A percentile compares a stretch with the other conserved stretches of the same genome.
Conservation (phyloP, 2,329 filamentous ascomycete genomes). For the Fusarium fracticaudum region DNA sequence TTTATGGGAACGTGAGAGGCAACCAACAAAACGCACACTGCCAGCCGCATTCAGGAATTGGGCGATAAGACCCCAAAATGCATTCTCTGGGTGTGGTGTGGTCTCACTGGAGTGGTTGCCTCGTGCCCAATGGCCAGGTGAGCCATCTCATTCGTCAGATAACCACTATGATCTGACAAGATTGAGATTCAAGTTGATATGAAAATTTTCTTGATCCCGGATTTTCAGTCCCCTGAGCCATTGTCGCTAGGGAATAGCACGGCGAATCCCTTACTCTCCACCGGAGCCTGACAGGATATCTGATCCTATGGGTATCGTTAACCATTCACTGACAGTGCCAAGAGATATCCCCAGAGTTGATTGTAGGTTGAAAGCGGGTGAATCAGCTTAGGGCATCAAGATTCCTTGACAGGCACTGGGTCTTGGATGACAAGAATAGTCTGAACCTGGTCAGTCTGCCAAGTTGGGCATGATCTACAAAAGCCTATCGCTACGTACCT, state of each 20-base stretch:
- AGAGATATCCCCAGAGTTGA: constrained; percentile 44
- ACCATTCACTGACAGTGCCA: constrained; percentile 34
- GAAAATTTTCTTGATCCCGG: constrained; percentile 15
- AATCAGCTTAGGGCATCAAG: constrained; percentile 28
- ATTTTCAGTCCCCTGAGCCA: constrained; percentile 15
- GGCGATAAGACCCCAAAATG: constrained; percentile 12
- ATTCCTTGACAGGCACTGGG: constrained; percentile 12
- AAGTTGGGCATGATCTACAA: constrained; percentile 41
- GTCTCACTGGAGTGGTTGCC: constrained; percentile 13
- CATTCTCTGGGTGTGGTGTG: constrained; percentile 21
- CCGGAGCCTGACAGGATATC: constrained; percentile 14
- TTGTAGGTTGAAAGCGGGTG: constrained; percentile 15
- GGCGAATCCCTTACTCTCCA: constrained; percentile 18
- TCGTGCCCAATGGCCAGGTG: constrained; percentile 25
- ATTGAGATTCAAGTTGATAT: constrained; percentile 5
- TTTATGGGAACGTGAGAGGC: constrained; percentile 26
- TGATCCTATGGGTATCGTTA: constrained; percentile 13
- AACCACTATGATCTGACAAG: constrained; percentile 38
- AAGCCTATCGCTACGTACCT: constrained; percentile 21
- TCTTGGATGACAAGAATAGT: constrained; percentile 32
- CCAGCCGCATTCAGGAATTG: constrained; percentile 31
- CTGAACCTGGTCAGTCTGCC: constrained; percentile 22
- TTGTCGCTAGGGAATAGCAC: constrained; percentile 14
- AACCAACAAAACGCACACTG: constrained; percentile 23
- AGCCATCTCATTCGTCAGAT: constrained; percentile 34